Percentiles rank a stretch among this genome's conserved stretches.
Conservation (phyloP, 2,329 filamentous ascomycete genomes). For the Alternaria atra region DNA sequence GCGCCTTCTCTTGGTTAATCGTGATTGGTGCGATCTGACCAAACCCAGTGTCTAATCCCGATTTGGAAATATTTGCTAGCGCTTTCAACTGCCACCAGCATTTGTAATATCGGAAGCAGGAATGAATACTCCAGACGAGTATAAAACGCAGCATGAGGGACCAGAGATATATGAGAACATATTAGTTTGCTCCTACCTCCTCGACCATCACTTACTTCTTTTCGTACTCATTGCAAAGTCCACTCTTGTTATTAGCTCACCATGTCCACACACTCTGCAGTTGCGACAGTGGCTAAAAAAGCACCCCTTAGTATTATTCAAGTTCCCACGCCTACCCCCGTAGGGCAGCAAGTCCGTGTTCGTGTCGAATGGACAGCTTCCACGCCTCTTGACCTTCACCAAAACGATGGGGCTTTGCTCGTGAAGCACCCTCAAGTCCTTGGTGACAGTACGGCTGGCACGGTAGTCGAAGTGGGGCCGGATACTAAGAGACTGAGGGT, state of each 20-base stretch:
- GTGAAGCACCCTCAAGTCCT: constrained; percentile 61
- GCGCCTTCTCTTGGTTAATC: neutral
- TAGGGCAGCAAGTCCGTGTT: constrained; percentile 61
- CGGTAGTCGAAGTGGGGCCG: constrained; percentile 61
- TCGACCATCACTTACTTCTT: neutral
- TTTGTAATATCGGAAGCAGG: constrained; percentile 8
- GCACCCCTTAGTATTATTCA: constrained; percentile 47
- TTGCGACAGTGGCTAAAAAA: constrained; percentile 53
- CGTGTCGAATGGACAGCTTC: constrained; percentile 67
- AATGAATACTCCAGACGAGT: neutral
- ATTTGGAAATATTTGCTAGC: constrained; percentile 17
- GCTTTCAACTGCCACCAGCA: neutral
- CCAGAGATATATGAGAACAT: neutral
- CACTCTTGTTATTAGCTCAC: neutral
- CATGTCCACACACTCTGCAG: constrained; percentile 51
- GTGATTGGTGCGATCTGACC: neutral
- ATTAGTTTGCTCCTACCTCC: neutral
- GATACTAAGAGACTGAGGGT: constrained; percentile 56
- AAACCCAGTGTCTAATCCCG: neutral
- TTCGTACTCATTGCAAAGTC: neutral
- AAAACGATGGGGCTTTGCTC: constrained; percentile 67
- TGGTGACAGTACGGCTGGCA: constrained; percentile 63
- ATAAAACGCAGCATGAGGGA: neutral
- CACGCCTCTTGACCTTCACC: constrained; percentile 69
- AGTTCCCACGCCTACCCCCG: constrained; percentile 48